These are phyloP conservation scores for Umbelopsis vinacea DNA, from an alignment of 192 early-diverging fungal species.

Conservation along the genomic window DNA sequence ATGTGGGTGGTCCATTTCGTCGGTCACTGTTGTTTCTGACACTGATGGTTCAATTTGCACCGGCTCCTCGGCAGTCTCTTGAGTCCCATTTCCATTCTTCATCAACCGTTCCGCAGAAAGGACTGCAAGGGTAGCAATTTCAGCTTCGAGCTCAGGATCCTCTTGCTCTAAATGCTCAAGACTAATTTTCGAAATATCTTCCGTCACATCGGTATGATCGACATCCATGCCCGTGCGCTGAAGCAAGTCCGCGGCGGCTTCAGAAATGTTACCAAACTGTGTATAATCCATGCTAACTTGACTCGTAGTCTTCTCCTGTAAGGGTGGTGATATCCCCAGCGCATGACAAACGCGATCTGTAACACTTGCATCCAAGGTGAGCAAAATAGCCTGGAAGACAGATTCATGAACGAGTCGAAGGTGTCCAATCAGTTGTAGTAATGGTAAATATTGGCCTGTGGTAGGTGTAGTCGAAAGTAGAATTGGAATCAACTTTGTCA, in stretches of 20 bases:
- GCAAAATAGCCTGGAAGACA: conserved; percentile 34
- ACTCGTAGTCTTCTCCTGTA: background rate
- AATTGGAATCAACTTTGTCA: conserved; percentile 31
- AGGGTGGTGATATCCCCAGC: conserved; percentile 27
- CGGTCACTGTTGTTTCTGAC: background rate
- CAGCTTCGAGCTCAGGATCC: conserved; percentile 12
- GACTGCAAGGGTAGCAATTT: conserved; percentile 8
- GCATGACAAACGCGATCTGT: conserved; percentile 25
- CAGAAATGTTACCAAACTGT: background rate
- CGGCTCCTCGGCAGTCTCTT: background rate
- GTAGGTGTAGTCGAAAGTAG: conserved; percentile 23
- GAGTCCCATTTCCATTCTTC: background rate
- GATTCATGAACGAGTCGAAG: conserved; percentile 30
- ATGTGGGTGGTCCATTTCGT: background rate
- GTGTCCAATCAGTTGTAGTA: conserved; percentile 34
- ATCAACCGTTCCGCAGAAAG: conserved; percentile 11
- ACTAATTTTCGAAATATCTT: conserved; percentile 9
- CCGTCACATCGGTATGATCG: background rate
- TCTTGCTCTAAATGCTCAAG: conserved; percentile 9
- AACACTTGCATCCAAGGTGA: conserved; percentile 30
- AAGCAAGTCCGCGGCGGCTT: background rate
- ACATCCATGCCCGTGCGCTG: background rate
- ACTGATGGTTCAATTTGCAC: background rate
- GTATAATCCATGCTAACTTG: background rate
- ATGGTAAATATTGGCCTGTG: conserved; percentile 26